Evolutionary conservation across 78 protist species (phyloP), one percentile per base, ranked within the genome.

Genomic region (Polysphondylium violaceum): DNA sequence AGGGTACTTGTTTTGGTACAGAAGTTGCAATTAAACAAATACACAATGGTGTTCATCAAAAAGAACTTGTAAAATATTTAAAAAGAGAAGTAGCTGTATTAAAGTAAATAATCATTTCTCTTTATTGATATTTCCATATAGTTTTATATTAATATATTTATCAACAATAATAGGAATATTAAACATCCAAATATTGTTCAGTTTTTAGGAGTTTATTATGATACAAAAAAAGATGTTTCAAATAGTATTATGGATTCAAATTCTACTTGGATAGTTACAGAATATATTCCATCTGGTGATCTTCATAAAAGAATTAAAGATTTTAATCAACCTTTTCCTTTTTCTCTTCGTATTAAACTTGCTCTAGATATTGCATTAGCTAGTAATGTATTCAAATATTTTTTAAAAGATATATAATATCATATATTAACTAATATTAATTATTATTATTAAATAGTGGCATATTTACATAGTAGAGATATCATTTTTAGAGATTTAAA

Each of bases 111-210:
- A 25, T 60, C 58, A 3, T 65, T 61, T 7, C 27, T 29, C 33
- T 33, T 61, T 6, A 61, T 61, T 61, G 33, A 33, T 11, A 31
- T 36, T 63, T 27, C 7, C 17, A 5, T 35, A 11, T 63, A 27
- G 21, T 63, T 19, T 11, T 61, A 23, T 61, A 64, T 35, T 64
- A 38, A 11, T 38, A 38, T 38, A 7, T 0, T 40, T 61, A 31
- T 23, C 27, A 19, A 74, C 1, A 23, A 74, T 55, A 36, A 2
- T 63, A 83, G 91, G 33, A 83, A 83, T 69, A 83, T 83, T 21
- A 77, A 83, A 69, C 91, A 83, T 83, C 91, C 91, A 71, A 83
- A 83, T 71, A 83, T 83, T 56, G 91, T 83, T 31, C 78, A 83
- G 47, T 83, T 83, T 69, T 41, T 83, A 25, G 91, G 91, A 19